A percentile compares a stretch with the other conserved stretches of the same genome.
These are phyloP conservation scores for Periconia digitata DNA, from an alignment of 2,329 filamentous ascomycete genomes.

Conservation along the genomic window DNA sequence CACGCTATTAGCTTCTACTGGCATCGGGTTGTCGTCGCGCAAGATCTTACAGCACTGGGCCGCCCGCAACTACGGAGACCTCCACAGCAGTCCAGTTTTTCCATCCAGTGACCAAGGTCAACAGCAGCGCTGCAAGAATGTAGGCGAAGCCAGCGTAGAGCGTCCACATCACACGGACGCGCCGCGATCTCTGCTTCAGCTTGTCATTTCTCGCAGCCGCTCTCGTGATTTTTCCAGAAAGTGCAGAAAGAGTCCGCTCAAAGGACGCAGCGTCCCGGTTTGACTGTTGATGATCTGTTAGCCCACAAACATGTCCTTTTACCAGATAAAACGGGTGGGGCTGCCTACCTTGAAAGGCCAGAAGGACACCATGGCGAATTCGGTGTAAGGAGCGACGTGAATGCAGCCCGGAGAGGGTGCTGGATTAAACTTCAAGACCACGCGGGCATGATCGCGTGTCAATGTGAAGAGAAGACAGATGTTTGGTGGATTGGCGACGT, in stretches of 20 bases:
- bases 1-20: conserved; percentile 16
- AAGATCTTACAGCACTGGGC: conserved; percentile 69
- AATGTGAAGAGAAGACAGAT: conserved; percentile 4
- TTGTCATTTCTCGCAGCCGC: conserved; percentile 73
- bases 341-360: conserved; percentile 76
- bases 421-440: conserved; percentile 22
- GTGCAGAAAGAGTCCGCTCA: conserved; percentile 81
- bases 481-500: conserved; percentile 16
- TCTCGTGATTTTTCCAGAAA: conserved; percentile 79
- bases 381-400: conserved; percentile 24
- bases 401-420: conserved; percentile 29
- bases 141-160: conserved; percentile 91
- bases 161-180: conserved; percentile 82
- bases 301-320: conserved; percentile 1
- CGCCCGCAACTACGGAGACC: conserved; percentile 75
- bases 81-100: conserved; percentile 74
- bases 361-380: conserved; percentile 70
- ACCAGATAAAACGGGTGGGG: conserved; percentile 1
- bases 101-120: conserved; percentile 83
- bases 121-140: conserved; percentile 79
- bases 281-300: conserved; percentile 55
- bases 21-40: background rate
- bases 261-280: conserved; percentile 86
- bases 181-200: conserved; percentile 70
- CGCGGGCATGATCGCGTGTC: conserved; percentile 30